These are phyloP conservation scores for Cucumis hystrix DNA, from an alignment of 306 rosid genomes.

Conservation along the genomic window DNA sequence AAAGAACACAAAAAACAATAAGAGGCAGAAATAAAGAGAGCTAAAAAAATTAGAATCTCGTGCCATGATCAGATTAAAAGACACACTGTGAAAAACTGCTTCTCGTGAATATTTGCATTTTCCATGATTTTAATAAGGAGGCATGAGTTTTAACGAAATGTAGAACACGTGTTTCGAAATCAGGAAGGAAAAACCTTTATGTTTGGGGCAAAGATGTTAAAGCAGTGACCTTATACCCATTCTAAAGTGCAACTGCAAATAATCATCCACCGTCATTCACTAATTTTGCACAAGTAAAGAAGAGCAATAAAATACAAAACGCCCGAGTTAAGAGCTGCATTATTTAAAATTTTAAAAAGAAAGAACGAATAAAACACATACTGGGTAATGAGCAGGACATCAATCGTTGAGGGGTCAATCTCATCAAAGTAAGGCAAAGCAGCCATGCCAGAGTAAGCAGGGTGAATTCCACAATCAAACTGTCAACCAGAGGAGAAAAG, in stretches of 20 bases:
- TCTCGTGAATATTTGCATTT: not conserved
- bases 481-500: not conserved
- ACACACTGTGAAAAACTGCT: not conserved
- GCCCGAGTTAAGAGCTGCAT: not conserved
- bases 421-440: slow-evolving; percentile 93
- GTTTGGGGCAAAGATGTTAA: not conserved
- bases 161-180: not conserved
- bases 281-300: not conserved
- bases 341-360: not conserved
- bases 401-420: slow-evolving; percentile 82
- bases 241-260: not conserved
- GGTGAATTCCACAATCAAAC: slow-evolving; percentile 98
- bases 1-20: not conserved
- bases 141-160: not conserved
- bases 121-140: not conserved
- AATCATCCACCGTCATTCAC: not conserved
- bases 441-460: slow-evolving; percentile 86
- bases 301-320: not conserved
- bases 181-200: not conserved
- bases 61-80: not conserved
- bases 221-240: not conserved
- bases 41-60: not conserved
- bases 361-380: slow-evolving; percentile 11
- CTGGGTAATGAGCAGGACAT: slow-evolving; percentile 88
- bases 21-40: not conserved